Evolutionary conservation across 2,329 filamentous ascomycete species (phyloP).

Genomic region (Cercospora sesami): DNA sequence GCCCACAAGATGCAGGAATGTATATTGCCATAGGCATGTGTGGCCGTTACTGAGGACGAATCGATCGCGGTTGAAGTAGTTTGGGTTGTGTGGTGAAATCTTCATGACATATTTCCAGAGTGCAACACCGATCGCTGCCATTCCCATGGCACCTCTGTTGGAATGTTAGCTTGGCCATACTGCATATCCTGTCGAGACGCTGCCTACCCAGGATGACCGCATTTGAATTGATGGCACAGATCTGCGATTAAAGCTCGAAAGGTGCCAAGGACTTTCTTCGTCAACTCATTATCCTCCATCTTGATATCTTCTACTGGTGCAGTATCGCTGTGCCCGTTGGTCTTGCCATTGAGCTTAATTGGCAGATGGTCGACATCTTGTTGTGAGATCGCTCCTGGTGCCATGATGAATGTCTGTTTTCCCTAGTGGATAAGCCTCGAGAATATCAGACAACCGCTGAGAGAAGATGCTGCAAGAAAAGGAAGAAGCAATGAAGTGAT

Average conservation of each 20-base stretch:
- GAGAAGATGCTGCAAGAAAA: slow-evolving; percentile 2
- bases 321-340: slow-evolving; percentile 21
- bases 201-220: slow-evolving; percentile 65
- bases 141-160: slow-evolving; percentile 57
- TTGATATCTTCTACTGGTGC: slow-evolving; percentile 29
- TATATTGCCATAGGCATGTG: slow-evolving; percentile 58
- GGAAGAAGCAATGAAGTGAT: slow-evolving; percentile 8
- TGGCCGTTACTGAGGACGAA: slow-evolving; percentile 65
- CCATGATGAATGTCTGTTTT: slow-evolving; percentile 25
- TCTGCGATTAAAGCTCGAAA: slow-evolving; percentile 67
- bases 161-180: slow-evolving; percentile 7
- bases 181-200: neutral
- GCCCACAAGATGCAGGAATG: slow-evolving; percentile 53
- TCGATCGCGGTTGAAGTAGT: slow-evolving; percentile 62
- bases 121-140: slow-evolving; percentile 62
- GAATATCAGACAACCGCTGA: neutral
- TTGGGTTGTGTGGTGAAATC: slow-evolving; percentile 57
- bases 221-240: slow-evolving; percentile 68
- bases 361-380: slow-evolving; percentile 33
- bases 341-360: slow-evolving; percentile 31
- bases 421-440: neutral
- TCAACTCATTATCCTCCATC: slow-evolving; percentile 35
- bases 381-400: slow-evolving; percentile 30
- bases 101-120: slow-evolving; percentile 64
- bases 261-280: slow-evolving; percentile 57